Conservation (phyloP, 148 eudicot species). For the Tetragonia tetragonoides region DNA sequence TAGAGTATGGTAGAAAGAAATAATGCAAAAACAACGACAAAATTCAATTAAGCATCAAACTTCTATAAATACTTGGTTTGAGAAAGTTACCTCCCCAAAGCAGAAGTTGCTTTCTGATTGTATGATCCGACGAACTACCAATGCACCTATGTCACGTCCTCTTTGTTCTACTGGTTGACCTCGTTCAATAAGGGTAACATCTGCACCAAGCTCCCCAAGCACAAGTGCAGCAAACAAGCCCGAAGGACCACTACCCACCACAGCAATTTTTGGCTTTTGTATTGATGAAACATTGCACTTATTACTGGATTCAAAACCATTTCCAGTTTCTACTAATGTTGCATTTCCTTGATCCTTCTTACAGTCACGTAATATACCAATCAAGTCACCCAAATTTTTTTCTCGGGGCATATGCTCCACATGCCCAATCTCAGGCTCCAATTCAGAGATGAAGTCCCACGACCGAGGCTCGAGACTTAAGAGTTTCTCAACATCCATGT, state of each 20-base stretch:
- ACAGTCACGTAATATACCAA: conserved; percentile 41
- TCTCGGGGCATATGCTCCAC: conserved; percentile 62
- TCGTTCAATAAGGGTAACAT: conserved; percentile 87
- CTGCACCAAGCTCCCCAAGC: conserved; percentile 96
- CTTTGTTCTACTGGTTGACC: conserved; percentile 95
- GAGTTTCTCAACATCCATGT: conserved; percentile 79
- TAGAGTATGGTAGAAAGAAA: not conserved
- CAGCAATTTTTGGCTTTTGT: conserved; percentile 70
- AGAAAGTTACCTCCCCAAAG: conserved; percentile 90
- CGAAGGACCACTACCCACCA: conserved; percentile 96
- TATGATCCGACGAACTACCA: conserved; percentile 82
- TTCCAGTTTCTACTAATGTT: conserved; percentile 31
- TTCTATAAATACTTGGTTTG: conserved; percentile 18
- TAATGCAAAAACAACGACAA: not conserved
- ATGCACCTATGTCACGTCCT: conserved; percentile 97
- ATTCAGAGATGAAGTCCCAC: conserved; percentile 71
- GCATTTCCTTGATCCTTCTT: conserved; percentile 36
- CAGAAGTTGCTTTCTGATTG: conserved; percentile 97
- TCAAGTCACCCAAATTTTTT: conserved; percentile 54
- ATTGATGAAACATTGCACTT: conserved; percentile 25
- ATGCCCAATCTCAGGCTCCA: conserved; percentile 70
- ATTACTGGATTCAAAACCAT: conserved; percentile 21
- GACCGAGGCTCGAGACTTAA: conserved; percentile 64
- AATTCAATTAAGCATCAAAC: conserved; percentile 3
- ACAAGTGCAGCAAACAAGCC: conserved; percentile 96